A percentile compares a stretch with the other conserved stretches of the same genome.
phyloP scores from a whole-genome alignment of 345 rosid genomes.

The Brassica rapa region DNA sequence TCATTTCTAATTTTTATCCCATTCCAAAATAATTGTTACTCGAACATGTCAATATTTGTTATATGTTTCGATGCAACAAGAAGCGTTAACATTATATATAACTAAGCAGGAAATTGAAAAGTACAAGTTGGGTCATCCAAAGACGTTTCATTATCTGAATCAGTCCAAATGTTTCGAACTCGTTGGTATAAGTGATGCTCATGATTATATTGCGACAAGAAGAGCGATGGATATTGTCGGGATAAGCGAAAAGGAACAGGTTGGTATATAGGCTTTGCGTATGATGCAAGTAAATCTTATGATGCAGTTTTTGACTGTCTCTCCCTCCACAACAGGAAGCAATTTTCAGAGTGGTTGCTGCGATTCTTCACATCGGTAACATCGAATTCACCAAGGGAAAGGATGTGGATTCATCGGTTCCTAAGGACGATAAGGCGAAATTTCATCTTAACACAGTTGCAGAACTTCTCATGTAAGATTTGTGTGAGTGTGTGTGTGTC shows the following conservation, averaged over 20 bases:
- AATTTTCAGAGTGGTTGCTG: slow-evolving; percentile 21
- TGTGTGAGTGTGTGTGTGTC: background rate
- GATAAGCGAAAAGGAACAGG: slow-evolving; percentile 4
- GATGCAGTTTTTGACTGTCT: too few relatives aligned
- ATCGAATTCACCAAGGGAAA: slow-evolving; percentile 4
- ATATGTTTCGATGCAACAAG: too few relatives aligned
- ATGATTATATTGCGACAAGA: slow-evolving; percentile 1
- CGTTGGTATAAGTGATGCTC: slow-evolving; percentile 3
- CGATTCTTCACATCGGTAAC: slow-evolving; percentile 9
- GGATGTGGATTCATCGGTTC: slow-evolving; percentile 11
- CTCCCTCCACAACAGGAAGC: slow-evolving; percentile 5
- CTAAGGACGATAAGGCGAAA: background rate
- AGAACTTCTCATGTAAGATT: slow-evolving; percentile 7
- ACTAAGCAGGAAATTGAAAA: background rate
- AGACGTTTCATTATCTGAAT: slow-evolving; percentile 12
- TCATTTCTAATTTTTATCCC: background rate
- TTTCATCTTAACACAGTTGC: slow-evolving; percentile 7
- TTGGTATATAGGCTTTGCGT: background rate
- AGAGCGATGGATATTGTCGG: slow-evolving; percentile 19
- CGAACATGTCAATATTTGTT: too few relatives aligned
- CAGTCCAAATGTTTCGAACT: slow-evolving; percentile 1
- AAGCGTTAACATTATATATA: background rate
- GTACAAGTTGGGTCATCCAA: slow-evolving; percentile 4
- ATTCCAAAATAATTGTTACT: too few relatives aligned
- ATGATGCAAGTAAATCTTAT: background rate